Base-by-base conservation (phyloP, 805 yeast species). In the Pichia thaimueangensis region DNA sequence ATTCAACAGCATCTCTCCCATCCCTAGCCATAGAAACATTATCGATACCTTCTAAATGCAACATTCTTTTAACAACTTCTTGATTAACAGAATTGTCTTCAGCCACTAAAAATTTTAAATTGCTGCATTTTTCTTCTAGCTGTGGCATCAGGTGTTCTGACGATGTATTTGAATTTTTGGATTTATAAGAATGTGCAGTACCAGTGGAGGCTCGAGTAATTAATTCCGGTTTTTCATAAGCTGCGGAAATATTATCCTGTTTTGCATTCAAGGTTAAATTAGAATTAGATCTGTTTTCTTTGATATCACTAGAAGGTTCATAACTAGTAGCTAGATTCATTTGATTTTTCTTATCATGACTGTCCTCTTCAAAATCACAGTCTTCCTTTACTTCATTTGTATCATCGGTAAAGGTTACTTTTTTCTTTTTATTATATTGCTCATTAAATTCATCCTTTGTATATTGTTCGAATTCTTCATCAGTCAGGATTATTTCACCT, bases 81-180 rank as follows among this genome's bases (percentile, higher is more conserved):
- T 91, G 97, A 58, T 93, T 93, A 9, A 93, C 97, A 50, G 73
- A 67, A 56, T 93, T 93, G 56, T 93, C 98, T 57, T 93, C 98
- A 0, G 96, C 97, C 13, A 93, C 91, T 36, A 93, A 68, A 19
- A 93, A 79, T 39, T 71, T 65, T 40, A 71, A 15, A 13, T 31
- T 24, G 7, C 31, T 23, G 17, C 28, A 22, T 15, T 23, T 32
- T 9, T 35, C 23, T 31, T 39, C 39, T 6, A n/a, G 25, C 2
- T 17, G 16, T 0, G 27, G 13, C 17, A 31, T 22, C 5, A 44
- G 20, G 21, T 31, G 35, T 10, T 36, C 42, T 10, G 41, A 22
- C 58, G 54, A 47, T 45, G 39, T 55, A 3, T 58, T 55, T 5
- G 57, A 35, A 37, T 53, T 55, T 21, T 45, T 48, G 5, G 50